A percentile compares a stretch with the other conserved stretches of the same genome.
Conservation (phyloP, 305 asterid genomes). For the Euphrasia arctica region DNA sequence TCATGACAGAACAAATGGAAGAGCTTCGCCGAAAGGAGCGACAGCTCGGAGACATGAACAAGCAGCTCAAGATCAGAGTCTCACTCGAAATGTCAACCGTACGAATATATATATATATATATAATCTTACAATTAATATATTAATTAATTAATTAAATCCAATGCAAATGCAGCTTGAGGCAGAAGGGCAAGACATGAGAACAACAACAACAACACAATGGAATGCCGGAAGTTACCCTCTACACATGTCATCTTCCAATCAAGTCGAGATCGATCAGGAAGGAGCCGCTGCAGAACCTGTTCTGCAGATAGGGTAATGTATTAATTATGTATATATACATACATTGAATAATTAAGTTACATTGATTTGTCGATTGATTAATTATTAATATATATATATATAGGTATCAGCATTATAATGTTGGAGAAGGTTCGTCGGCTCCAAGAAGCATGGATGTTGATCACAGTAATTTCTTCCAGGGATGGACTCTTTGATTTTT, state of each 20-base stretch:
- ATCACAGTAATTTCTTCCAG: constrained; percentile 10
- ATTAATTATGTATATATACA: no score
- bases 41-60: constrained; percentile 82
- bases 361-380: not conserved
- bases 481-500: constrained; percentile 4
- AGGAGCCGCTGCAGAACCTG: constrained; percentile 46
- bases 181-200: constrained; percentile 49
- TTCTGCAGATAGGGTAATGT: constrained; percentile 71
- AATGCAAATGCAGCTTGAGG: constrained; percentile 49
- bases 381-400: not conserved
- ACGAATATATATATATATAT: no score
- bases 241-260: constrained; percentile 43
- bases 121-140: no score
- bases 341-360: not conserved
- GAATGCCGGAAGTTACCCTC: constrained; percentile 40
- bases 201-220: constrained; percentile 45
- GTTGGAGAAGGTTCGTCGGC: constrained; percentile 56
- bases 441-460: constrained; percentile 10
- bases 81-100: constrained; percentile 75
- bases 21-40: constrained; percentile 90
- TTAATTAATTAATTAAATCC: not conserved
- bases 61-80: constrained; percentile 76
- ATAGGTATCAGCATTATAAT: constrained; percentile 64
- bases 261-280: constrained; percentile 53
- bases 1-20: constrained; percentile 82